Conservation (phyloP, 2,329 filamentous ascomycete genomes). For the Colletotrichum zoysiae region DNA sequence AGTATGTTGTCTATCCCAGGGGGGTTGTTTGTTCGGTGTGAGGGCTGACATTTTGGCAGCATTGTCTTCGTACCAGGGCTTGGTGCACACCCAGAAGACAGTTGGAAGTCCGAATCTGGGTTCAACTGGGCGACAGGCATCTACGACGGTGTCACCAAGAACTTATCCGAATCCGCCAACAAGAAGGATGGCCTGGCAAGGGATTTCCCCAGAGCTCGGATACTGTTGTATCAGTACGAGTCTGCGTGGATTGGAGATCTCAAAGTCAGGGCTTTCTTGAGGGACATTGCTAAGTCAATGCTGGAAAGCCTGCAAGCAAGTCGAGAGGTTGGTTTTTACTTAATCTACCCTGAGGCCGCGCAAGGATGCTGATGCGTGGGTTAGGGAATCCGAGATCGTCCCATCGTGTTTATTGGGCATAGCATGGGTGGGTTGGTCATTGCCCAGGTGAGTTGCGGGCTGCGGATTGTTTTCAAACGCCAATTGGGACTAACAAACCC, state of each 20-base stretch:
- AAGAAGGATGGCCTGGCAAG: constrained; percentile 51
- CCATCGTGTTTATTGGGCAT: constrained; percentile 58
- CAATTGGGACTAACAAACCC: background rate
- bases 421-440: constrained; percentile 60
- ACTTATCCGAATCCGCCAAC: constrained; percentile 52
- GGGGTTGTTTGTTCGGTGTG: background rate
- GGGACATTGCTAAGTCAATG: constrained; percentile 54
- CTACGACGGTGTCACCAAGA: constrained; percentile 51
- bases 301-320: constrained; percentile 51
- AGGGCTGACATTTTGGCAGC: constrained; percentile 44
- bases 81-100: constrained; percentile 54
- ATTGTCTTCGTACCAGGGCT: constrained; percentile 58
- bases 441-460: constrained; percentile 52
- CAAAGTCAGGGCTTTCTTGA: constrained; percentile 57
- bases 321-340: constrained; percentile 49
- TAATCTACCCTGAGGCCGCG: rapidly evolving
- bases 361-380: background rate
- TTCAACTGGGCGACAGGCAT: constrained; percentile 57
- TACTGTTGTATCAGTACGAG: constrained; percentile 57
- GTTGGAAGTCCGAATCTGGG: constrained; percentile 54
- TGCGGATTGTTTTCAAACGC: background rate
- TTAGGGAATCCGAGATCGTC: constrained; percentile 45
- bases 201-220: constrained; percentile 56
- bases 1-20: constrained; percentile 45
- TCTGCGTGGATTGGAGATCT: constrained; percentile 56